A percentile compares a stretch with the other conserved stretches of the same genome.
Conservation (phyloP, 2,329 filamentous ascomycete species). For the Penicillium carneum region DNA sequence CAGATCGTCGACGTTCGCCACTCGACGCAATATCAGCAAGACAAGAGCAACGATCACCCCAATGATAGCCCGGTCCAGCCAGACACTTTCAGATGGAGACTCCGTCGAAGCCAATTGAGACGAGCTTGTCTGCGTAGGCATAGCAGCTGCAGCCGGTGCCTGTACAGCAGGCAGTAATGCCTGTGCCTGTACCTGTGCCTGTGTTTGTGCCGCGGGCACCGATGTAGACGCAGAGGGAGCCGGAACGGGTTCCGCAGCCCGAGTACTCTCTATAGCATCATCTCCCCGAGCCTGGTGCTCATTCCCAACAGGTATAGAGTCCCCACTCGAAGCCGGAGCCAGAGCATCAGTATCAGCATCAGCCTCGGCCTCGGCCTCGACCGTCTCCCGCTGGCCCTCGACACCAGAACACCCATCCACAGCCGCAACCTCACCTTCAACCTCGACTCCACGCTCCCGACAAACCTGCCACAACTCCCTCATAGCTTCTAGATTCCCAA, state of each 20-base stretch:
- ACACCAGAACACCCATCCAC: constrained; percentile 7
- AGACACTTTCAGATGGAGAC: constrained; percentile 63
- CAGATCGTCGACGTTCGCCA: constrained; percentile 42
- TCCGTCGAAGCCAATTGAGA: constrained; percentile 6
- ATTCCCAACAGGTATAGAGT: not conserved
- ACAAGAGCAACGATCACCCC: constrained; percentile 73
- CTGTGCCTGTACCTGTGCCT: not conserved
- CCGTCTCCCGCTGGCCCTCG: not conserved
- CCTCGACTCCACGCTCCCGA: constrained; percentile 45
- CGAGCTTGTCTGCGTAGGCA: constrained; percentile 7
- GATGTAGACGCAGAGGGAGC: not conserved
- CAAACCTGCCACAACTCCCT: constrained; percentile 43
- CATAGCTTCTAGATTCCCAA: constrained; percentile 58
- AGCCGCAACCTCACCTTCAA: constrained; percentile 19
- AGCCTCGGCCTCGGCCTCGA: not conserved
- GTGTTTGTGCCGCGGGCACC: not conserved
- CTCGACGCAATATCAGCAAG: constrained; percentile 69
- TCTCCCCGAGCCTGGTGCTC: not conserved
- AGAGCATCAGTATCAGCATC: constrained; percentile 1
- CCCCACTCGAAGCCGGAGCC: not conserved
- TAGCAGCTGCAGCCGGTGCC: not conserved
- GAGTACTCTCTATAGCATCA: not conserved
- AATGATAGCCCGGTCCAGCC: constrained; percentile 82
- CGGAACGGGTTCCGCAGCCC: not conserved
- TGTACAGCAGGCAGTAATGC: not conserved